phyloP scores from a whole-genome alignment of 306 rosid species.

The Malus sylvestris region DNA sequence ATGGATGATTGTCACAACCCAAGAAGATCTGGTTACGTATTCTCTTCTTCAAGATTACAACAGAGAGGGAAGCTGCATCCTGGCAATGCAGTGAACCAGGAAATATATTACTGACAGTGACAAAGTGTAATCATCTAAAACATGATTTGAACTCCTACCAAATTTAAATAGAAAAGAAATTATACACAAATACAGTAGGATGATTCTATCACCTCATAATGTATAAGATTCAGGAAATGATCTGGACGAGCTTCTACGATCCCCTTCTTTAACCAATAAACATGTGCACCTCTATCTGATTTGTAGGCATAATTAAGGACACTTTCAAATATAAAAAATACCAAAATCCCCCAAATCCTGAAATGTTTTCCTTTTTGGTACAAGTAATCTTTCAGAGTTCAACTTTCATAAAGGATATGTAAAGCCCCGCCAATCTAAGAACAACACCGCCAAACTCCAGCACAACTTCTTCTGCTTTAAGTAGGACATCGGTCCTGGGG shows the following conservation, averaged over 20 bases:
- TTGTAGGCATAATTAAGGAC: constrained; percentile 66
- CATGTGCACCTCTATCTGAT: constrained; percentile 79
- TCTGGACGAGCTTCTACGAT: constrained; percentile 68
- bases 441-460: constrained; percentile 75
- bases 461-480: constrained; percentile 72
- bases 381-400: constrained; percentile 10
- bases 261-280: constrained; percentile 83
- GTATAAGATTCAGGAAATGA: constrained; percentile 84
- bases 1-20: constrained; percentile 93
- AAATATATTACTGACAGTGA: neutral
- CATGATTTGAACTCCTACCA: neutral
- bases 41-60: constrained; percentile 74
- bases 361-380: neutral
- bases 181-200: constrained; percentile 1
- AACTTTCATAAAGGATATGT: constrained; percentile 66
- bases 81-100: constrained; percentile 18
- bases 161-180: neutral
- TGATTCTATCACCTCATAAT: constrained; percentile 72
- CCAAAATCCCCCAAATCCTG: neutral
- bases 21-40: constrained; percentile 54
- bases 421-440: constrained; percentile 83
- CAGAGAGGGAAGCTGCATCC: constrained; percentile 88
- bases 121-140: neutral
- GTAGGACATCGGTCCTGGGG: constrained; percentile 78
- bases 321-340: neutral